These are phyloP conservation scores for Cryphonectria carpinicola DNA, from an alignment of 2,329 filamentous ascomycete species.

Conservation along the genomic window DNA sequence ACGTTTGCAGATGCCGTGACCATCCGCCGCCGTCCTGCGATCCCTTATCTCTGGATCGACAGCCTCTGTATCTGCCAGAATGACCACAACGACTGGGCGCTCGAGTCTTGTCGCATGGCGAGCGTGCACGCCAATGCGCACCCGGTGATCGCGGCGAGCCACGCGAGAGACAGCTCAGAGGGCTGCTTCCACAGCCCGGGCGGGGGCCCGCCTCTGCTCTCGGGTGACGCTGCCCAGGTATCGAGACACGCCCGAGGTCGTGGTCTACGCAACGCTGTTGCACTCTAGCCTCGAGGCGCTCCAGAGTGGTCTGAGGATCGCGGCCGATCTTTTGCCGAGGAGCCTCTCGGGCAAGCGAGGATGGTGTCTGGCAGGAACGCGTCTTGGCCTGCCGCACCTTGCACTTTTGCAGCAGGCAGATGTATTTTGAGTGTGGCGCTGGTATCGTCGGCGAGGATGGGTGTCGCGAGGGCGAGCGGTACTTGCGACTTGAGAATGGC, in stretches of 20 bases:
- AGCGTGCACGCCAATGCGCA: conserved; percentile 18
- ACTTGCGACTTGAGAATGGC: not conserved
- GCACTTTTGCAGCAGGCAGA: not conserved
- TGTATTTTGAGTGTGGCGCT: not conserved
- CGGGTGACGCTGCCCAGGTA: not conserved
- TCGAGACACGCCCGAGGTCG: not conserved
- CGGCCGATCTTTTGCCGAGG: not conserved
- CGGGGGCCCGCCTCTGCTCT: not conserved
- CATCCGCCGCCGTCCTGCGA: not conserved
- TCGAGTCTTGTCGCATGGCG: conserved; percentile 15
- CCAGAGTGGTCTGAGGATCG: not conserved
- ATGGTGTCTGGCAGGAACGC: not conserved
- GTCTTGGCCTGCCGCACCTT: not conserved
- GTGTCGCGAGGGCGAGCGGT: not conserved
- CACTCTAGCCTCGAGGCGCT: not conserved
- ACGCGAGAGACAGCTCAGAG: conserved; percentile 10
- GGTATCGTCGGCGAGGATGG: not conserved
- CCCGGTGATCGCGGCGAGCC: conserved; percentile 28
- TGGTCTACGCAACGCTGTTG: not conserved
- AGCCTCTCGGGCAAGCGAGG: not conserved
- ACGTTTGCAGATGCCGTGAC: not conserved
- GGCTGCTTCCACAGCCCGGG: conserved; percentile 13
- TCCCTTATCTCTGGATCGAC: conserved; percentile 20
- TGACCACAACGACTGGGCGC: conserved; percentile 17
- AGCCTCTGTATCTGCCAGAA: conserved; percentile 23